Conservation (phyloP, 1,139 yeast genomes). For the Lodderomyces theae region DNA sequence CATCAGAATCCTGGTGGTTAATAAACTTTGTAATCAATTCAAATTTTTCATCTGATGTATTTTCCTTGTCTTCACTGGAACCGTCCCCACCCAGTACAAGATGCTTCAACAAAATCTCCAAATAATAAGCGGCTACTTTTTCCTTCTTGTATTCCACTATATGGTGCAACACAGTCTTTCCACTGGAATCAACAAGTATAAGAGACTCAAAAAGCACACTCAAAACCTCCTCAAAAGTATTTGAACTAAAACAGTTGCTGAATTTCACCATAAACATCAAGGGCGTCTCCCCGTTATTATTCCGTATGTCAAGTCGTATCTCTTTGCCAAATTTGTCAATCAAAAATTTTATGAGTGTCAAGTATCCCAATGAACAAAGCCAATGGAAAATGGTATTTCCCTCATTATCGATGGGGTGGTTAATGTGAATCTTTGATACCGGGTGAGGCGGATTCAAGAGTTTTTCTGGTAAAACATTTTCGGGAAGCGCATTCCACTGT, state of each 20-base stretch:
- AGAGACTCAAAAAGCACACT: constrained; percentile 77
- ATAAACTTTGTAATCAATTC: constrained; percentile 61
- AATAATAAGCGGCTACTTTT: constrained; percentile 76
- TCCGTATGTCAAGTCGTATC: constrained; percentile 63
- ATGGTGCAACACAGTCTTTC: constrained; percentile 80
- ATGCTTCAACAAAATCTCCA: constrained; percentile 73
- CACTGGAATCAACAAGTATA: constrained; percentile 64
- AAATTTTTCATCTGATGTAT: constrained; percentile 16
- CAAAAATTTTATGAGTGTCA: constrained; percentile 68
- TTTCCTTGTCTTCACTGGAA: constrained; percentile 15
- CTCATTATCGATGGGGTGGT: constrained; percentile 85
- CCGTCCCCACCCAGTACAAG: constrained; percentile 23
- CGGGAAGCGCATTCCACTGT: constrained; percentile 2
- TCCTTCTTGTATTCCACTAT: constrained; percentile 53
- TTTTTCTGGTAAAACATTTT: constrained; percentile 27
- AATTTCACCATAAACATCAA: constrained; percentile 85
- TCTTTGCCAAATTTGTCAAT: constrained; percentile 40
- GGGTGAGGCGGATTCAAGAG: constrained; percentile 44
- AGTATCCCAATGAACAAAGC: constrained; percentile 90
- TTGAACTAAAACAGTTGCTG: constrained; percentile 77
- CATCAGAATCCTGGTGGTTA: constrained; percentile 76
- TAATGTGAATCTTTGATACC: constrained; percentile 52
- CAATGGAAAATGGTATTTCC: constrained; percentile 95
- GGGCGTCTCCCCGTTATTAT: constrained; percentile 81
- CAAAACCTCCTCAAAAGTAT: constrained; percentile 69